These are phyloP conservation scores for Centrapalus pauciflorus DNA, from an alignment of 129 eudicot genomes.

Conservation along the genomic window DNA sequence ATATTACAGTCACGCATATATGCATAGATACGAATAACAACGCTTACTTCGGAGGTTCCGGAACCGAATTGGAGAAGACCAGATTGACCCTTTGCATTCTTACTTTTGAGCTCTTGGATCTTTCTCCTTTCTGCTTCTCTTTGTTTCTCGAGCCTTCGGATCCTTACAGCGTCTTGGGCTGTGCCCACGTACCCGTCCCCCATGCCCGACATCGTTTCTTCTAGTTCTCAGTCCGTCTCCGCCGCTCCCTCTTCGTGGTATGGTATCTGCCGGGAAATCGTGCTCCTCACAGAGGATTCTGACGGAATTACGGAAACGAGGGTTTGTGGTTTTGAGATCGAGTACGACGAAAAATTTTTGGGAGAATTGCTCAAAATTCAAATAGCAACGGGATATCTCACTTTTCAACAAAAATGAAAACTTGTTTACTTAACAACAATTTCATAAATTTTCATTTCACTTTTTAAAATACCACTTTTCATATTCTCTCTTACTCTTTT, in stretches of 20 bases:
- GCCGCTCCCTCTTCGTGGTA: background rate
- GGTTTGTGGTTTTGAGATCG: conserved; percentile 10
- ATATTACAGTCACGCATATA: background rate
- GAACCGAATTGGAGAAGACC: conserved; percentile 99
- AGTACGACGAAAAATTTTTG: too few relatives aligned
- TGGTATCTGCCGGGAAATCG: conserved; percentile 11
- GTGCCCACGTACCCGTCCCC: conserved; percentile 99
- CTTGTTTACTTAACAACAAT: too few relatives aligned
- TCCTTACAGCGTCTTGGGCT: conserved; percentile 94
- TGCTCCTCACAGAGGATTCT: background rate
- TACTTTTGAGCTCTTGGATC: conserved; percentile 82
- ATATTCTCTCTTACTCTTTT: too few relatives aligned
- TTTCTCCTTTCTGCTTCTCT: conserved; percentile 95
- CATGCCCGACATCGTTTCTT: conserved; percentile 86
- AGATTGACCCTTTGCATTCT: conserved; percentile 83
- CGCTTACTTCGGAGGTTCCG: conserved; percentile 79
- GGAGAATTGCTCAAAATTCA: too few relatives aligned
- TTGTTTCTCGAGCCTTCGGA: conserved; percentile 93
- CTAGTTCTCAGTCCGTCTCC: conserved; percentile 4
- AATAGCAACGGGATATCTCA: too few relatives aligned
- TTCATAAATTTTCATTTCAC: too few relatives aligned
- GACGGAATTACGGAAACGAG: conserved; percentile 14
- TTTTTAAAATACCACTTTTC: too few relatives aligned
- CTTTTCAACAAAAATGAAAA: too few relatives aligned
- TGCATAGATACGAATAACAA: background rate